Percentiles rank a stretch among this genome's conserved stretches.
Conservation (phyloP, 805 yeast species). For the Lipomyces oligophaga region DNA sequence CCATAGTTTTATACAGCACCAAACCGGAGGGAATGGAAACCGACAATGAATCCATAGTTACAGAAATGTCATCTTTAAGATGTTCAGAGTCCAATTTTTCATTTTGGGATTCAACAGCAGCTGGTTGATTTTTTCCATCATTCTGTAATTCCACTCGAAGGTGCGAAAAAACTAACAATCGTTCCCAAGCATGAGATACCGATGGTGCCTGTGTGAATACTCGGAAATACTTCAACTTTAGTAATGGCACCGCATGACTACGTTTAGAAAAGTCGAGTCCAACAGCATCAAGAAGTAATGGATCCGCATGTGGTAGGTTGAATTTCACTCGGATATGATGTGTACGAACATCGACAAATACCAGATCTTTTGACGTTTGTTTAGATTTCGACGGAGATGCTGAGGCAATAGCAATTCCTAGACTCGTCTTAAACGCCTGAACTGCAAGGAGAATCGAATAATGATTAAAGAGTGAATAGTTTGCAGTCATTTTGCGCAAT, state of each 20-base stretch:
- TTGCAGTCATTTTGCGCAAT: slow-evolving; percentile 28
- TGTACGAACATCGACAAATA: slow-evolving; percentile 34
- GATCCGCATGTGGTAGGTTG: slow-evolving; percentile 47
- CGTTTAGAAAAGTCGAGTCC: slow-evolving; percentile 35
- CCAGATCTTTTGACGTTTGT: slow-evolving; percentile 1
- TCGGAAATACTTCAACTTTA: slow-evolving; percentile 41
- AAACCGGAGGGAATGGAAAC: slow-evolving; percentile 64
- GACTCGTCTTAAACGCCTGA: slow-evolving; percentile 16
- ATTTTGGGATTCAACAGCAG: neutral
- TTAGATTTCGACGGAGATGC: neutral
- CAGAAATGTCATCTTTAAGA: slow-evolving; percentile 26
- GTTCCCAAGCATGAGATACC: slow-evolving; percentile 40
- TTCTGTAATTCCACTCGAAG: slow-evolving; percentile 29
- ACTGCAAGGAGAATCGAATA: slow-evolving; percentile 21
- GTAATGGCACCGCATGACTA: slow-evolving; percentile 33
- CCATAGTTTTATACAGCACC: slow-evolving; percentile 73
- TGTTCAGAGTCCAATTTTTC: neutral
- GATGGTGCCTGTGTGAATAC: slow-evolving; percentile 52
- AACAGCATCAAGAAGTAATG: slow-evolving; percentile 47
- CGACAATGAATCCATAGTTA: slow-evolving; percentile 37
- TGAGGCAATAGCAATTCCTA: slow-evolving; percentile 4
- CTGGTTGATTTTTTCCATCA: neutral
- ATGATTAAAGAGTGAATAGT: slow-evolving; percentile 31
- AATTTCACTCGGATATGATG: slow-evolving; percentile 38
- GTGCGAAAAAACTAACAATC: slow-evolving; percentile 35